A percentile compares a stretch with the other conserved stretches of the same genome.
Conservation (phyloP, 305 asterid genomes). For the Salvia sclarea region DNA sequence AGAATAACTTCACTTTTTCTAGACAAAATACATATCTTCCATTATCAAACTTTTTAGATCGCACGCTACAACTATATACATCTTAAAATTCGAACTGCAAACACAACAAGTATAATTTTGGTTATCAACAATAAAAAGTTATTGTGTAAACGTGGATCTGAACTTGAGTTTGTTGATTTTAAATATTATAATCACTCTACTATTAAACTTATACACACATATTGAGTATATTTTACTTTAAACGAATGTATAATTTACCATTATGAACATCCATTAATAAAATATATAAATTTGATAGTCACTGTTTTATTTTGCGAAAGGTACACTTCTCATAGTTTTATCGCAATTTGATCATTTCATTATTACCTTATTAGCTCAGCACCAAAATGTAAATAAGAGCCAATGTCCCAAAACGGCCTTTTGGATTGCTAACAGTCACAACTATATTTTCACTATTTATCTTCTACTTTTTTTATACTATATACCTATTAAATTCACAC, state of each 20-base stretch:
- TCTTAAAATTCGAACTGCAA: too few relatives aligned
- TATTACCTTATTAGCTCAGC: not conserved
- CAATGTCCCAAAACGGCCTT: slow-evolving; percentile 2
- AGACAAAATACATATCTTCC: too few relatives aligned
- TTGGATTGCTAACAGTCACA: not conserved
- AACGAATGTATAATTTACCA: not conserved
- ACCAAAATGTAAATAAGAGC: not conserved
- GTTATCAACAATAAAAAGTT: too few relatives aligned
- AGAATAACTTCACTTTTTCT: too few relatives aligned
- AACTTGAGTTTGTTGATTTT: too few relatives aligned
- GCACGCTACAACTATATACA: too few relatives aligned
- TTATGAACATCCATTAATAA: not conserved
- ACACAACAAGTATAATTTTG: too few relatives aligned
- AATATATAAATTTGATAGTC: not conserved
- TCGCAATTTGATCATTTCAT: not conserved
- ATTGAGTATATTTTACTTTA: too few relatives aligned
- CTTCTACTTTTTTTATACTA: not conserved
- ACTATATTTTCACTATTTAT: not conserved
- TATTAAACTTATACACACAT: too few relatives aligned
- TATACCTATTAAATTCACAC: not conserved
- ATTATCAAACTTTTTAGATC: too few relatives aligned
- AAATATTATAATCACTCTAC: too few relatives aligned
- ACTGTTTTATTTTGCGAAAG: not conserved
- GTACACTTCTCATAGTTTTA: not conserved
- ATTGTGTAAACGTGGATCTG: too few relatives aligned